Conservation (phyloP, 164 flowering plant genomes). For the Umbellularia californica region DNA sequence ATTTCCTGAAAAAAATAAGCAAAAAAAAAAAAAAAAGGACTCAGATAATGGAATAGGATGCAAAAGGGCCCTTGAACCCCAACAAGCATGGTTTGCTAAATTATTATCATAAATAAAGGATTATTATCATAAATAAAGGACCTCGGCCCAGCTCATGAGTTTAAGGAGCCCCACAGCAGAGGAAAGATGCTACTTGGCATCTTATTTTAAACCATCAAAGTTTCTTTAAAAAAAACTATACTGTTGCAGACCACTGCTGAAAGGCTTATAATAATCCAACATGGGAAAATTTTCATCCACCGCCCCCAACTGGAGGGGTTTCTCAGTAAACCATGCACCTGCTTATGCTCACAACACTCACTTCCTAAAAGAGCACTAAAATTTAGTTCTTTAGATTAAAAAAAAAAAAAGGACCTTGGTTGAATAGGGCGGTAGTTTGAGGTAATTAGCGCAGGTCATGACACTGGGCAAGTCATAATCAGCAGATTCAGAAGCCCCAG, state of each 20-base stretch:
- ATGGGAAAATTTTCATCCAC: not conserved
- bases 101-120: not conserved
- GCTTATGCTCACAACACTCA: not conserved
- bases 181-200: not conserved
- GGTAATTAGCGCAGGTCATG: conserved; percentile 99
- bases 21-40: not conserved
- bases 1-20: conserved; percentile 56
- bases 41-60: not conserved
- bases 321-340: not conserved
- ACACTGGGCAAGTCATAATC: conserved; percentile 99
- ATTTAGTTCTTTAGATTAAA: too few relatives aligned
- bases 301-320: not conserved
- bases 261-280: not conserved
- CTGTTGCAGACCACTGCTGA: not conserved
- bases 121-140: not conserved
- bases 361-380: too few relatives aligned
- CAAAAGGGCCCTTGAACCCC: too few relatives aligned
- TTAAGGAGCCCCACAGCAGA: not conserved
- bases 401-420: conserved; percentile 57
- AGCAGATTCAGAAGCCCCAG: conserved; percentile 70
- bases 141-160: not conserved
- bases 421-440: conserved; percentile 97
- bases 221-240: too few relatives aligned
- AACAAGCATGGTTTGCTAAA: not conserved
- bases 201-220: too few relatives aligned